These are phyloP conservation scores for Magnusiomyces paraingens DNA, from an alignment of 1,139 yeast genomes.

Conservation along the genomic window DNA sequence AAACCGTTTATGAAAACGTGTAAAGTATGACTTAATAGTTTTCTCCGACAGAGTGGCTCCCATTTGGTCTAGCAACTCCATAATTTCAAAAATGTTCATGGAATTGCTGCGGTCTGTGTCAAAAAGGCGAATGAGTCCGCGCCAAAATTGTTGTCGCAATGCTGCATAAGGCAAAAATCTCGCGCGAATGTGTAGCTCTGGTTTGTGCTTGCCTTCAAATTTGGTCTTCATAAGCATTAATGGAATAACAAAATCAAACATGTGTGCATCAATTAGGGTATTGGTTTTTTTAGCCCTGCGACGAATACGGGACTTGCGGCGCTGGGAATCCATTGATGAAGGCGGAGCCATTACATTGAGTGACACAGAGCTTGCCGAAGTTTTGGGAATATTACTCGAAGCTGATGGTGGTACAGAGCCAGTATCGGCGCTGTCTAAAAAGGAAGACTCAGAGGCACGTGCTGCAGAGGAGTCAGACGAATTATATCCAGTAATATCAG, in stretches of 20 bases:
- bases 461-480: background rate
- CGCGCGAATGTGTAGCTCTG: constrained; percentile 54
- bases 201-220: constrained; percentile 39
- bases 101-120: constrained; percentile 39
- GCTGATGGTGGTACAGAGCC: background rate
- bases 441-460: background rate
- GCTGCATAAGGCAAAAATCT: constrained; percentile 63
- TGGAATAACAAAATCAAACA: constrained; percentile 31
- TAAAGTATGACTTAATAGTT: constrained; percentile 43
- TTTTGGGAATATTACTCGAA: background rate
- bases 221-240: constrained; percentile 32
- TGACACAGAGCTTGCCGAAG: background rate
- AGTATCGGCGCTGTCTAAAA: background rate
- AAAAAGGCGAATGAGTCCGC: constrained; percentile 51
- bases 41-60: constrained; percentile 53
- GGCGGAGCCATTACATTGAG: background rate
- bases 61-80: constrained; percentile 52
- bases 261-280: constrained; percentile 14
- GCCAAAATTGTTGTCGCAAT: constrained; percentile 67
- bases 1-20: constrained; percentile 38
- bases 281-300: background rate
- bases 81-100: constrained; percentile 51
- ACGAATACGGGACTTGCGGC: background rate
- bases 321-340: background rate
- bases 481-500: constrained; percentile 3